These are phyloP conservation scores for Alternaria alternata DNA, from an alignment of 2,329 filamentous ascomycete genomes.

Conservation along the genomic window DNA sequence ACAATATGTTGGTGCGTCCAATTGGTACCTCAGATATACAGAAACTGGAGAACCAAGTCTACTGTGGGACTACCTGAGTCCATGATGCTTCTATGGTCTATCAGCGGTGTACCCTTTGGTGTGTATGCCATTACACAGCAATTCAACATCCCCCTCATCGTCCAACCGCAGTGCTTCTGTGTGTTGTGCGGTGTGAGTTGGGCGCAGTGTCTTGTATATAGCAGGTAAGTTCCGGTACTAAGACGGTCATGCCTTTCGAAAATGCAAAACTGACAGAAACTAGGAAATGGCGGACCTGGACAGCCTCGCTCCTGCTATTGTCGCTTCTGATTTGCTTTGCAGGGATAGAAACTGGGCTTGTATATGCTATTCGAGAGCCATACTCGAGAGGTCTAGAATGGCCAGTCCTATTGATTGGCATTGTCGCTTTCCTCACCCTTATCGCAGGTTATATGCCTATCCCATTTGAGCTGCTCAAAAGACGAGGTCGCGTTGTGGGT, in stretches of 20 bases:
- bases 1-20: conserved; percentile 56
- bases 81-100: conserved; percentile 76
- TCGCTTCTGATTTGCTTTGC: conserved; percentile 54
- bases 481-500: conserved; percentile 65
- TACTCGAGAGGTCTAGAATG: conserved; percentile 61
- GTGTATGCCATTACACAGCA: conserved; percentile 63
- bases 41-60: conserved; percentile 72
- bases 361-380: conserved; percentile 62
- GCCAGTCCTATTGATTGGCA: conserved; percentile 62
- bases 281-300: conserved; percentile 53
- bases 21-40: conserved; percentile 63
- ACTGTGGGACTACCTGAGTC: conserved; percentile 69
- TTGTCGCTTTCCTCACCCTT: conserved; percentile 64
- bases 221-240: conserved; percentile 44
- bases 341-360: conserved; percentile 61
- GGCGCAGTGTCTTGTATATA: conserved; percentile 59
- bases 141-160: conserved; percentile 52
- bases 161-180: conserved; percentile 61
- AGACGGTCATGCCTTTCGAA: neutral
- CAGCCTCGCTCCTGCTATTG: conserved; percentile 21
- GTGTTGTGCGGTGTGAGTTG: conserved; percentile 57
- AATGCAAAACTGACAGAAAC: neutral
- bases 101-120: conserved; percentile 71
- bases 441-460: conserved; percentile 64
- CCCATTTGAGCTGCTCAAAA: conserved; percentile 67